Percentiles rank a stretch among this genome's conserved stretches.
Conservation (phyloP, 352 stramenopile genomes). For the Phytophthora cactorum region DNA sequence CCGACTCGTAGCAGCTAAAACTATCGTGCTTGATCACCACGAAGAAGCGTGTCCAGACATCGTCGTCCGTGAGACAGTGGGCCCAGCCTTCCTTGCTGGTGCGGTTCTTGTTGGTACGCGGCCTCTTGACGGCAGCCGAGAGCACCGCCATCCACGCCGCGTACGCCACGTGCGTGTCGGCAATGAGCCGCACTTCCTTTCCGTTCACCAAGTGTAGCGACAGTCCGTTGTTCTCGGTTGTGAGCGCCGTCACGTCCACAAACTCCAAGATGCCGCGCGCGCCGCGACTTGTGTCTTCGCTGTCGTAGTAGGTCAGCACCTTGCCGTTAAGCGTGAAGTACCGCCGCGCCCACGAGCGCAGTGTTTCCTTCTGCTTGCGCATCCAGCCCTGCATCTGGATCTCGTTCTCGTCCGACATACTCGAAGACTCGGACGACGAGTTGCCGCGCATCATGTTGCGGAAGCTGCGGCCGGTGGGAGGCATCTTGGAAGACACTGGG, state of each 20-base stretch:
- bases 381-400: conserved; percentile 88
- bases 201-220: conserved; percentile 64
- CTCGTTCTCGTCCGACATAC: conserved; percentile 67
- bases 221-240: conserved; percentile 81
- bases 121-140: conserved; percentile 67
- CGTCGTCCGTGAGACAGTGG: conserved; percentile 76
- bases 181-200: conserved; percentile 80
- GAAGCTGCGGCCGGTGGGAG: conserved; percentile 60
- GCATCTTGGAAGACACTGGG: conserved; percentile 36
- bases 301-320: conserved; percentile 82
- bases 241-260: conserved; percentile 69
- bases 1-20: conserved; percentile 81
- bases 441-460: conserved; percentile 72
- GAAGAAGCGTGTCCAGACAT: conserved; percentile 77
- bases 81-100: conserved; percentile 78
- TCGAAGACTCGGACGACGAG: conserved; percentile 59
- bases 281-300: conserved; percentile 67
- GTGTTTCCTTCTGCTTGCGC: conserved; percentile 84
- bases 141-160: conserved; percentile 79
- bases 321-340: conserved; percentile 83
- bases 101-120: conserved; percentile 52
- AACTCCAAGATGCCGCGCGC: conserved; percentile 76
- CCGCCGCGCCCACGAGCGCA: conserved; percentile 67
- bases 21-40: conserved; percentile 80
- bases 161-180: conserved; percentile 82